Base-by-base conservation (phyloP, 2,329 filamentous ascomycete species). In the Aspergillus pseudoterreus region DNA sequence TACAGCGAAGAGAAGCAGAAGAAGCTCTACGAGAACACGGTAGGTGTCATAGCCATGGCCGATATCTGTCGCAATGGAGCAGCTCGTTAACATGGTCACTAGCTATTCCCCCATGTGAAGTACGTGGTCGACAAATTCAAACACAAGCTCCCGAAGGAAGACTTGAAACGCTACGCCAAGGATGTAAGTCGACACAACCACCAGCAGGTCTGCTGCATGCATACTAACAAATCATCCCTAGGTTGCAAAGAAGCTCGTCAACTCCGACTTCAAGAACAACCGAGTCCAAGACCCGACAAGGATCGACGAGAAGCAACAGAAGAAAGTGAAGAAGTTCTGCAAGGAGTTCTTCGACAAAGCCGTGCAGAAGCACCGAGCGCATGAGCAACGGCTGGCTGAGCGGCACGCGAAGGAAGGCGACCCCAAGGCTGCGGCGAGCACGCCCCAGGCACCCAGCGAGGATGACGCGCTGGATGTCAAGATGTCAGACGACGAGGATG, bases 11-110 rank as follows among this genome's bases (percentile, higher is more conserved):
- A 96, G 58, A 96, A 96, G 73, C 90, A 94, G 72, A 95, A 91
- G 82, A 96, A 90, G 75, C 79, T 96, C 2, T 97, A 96, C 63
- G 92, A 96, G 70, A 92, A 92, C 66, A 95, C 91, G 47, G 90
- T 95, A 79, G 70, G 88, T 76, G 11, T 19, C 6, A 8, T 4
- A 14, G 35, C 17, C 9, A n/a, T 19, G 32, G 9, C 14, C 42
- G 17, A 43, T 10, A 45, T 41, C 9, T 2, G 15, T 44, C 27
- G 27, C 27, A 30, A 30, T 2, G 27, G 27, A 30, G 27, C 57
- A 61, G 49, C 61, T 54, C 32, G 17, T 17, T 42, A 22, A 42
- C 39, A 10, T 2, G 15, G 15, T 22, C 11, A 12, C 5, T 58
- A 94, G 90, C 78, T 96, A 6, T 89, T 87, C 65, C 90, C 90